Evolutionary conservation across 768 basidiomycete species (phyloP), one percentile per base, ranked within the genome.

Genomic region (Mycena haematopus): DNA sequence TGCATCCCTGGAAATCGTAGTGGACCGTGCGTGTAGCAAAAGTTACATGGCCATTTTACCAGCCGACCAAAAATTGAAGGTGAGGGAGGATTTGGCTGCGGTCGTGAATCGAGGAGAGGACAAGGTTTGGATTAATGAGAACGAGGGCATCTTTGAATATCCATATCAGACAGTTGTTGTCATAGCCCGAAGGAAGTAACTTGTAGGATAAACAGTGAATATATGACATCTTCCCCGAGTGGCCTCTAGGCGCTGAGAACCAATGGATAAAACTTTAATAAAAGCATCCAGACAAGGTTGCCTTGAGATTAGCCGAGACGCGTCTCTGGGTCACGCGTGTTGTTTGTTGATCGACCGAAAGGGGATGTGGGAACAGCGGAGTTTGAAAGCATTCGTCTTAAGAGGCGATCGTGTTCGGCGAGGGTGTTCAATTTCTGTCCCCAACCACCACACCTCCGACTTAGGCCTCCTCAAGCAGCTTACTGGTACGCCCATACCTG

Each of bases 11-110:
- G 79, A 90, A 13, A 78, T 78, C 21, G 86, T 83, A 8, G 75
- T 92, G 38, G 80, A 93, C 56, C 80, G 95, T 52, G 88, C 88
- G 2, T 79, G 80, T 60, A 93, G 88, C 76, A 97, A 96, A 78
- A 95, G 92, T 66, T 97, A 95, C 74, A 86, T 95, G 46, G 81
- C 90, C 0, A 74, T 89, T 22, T 78, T 90, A 36, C 76, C 82
- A 2, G 82, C 82, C 2, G 82, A 82, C n/a, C 82, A 86, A 68
- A 89, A 84, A 74, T 73, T 73, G 14, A 76, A 80, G 44, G 80
- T 95, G 35, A 72, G 75, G 24, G 67, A 76, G 11, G 80, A 85
- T 49, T 71, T 94, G 29, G 75, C 80, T 46, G 78, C 72, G 10
- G 86, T 93, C 56, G 71, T 93, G 2, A 72, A 83, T 55, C 76